Percentiles rank a stretch among this genome's conserved stretches.
Conservation (phyloP, 1,284 basidiomycete genomes). For the Paramarasmius palmivorus region DNA sequence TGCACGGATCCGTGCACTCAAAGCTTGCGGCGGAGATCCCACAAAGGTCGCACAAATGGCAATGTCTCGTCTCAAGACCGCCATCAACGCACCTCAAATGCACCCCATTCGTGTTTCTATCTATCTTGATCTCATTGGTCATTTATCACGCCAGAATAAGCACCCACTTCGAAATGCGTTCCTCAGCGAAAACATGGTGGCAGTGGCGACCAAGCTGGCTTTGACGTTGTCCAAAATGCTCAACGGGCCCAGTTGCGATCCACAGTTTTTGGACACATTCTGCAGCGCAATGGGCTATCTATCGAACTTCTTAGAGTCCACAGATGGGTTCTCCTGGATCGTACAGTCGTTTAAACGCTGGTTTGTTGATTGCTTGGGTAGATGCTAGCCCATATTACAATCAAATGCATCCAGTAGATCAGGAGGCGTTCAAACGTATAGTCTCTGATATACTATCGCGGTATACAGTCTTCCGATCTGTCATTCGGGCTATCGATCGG, state of each 20-base stretch:
- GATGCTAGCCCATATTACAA: slow-evolving; percentile 28
- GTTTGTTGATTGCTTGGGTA: slow-evolving; percentile 33
- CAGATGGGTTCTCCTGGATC: slow-evolving; percentile 40
- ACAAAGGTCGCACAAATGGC: slow-evolving; percentile 29
- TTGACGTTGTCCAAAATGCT: slow-evolving; percentile 25
- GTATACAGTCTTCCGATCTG: slow-evolving; percentile 36
- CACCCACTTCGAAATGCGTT: slow-evolving; percentile 34
- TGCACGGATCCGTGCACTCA: slow-evolving; percentile 29
- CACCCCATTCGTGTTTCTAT: slow-evolving; percentile 21
- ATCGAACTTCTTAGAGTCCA: slow-evolving; percentile 35
- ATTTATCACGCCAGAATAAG: slow-evolving; percentile 25
- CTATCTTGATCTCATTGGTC: slow-evolving; percentile 32
- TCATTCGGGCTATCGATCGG: slow-evolving; percentile 31
- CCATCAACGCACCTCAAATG: slow-evolving; percentile 21
- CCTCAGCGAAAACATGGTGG: slow-evolving; percentile 31
- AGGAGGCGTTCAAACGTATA: slow-evolving; percentile 28
- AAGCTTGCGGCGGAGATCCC: slow-evolving; percentile 25
- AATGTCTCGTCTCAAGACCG: slow-evolving; percentile 26
- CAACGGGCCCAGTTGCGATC: slow-evolving; percentile 19
- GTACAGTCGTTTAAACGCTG: slow-evolving; percentile 32
- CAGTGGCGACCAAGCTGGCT: slow-evolving; percentile 30
- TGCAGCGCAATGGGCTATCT: slow-evolving; percentile 33
- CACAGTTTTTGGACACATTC: slow-evolving; percentile 26
- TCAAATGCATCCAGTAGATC: slow-evolving; percentile 29
- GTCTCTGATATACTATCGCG: slow-evolving; percentile 30